Base-by-base conservation (phyloP, 176 grass and related monocot species). In the Phyllostachys edulis region DNA sequence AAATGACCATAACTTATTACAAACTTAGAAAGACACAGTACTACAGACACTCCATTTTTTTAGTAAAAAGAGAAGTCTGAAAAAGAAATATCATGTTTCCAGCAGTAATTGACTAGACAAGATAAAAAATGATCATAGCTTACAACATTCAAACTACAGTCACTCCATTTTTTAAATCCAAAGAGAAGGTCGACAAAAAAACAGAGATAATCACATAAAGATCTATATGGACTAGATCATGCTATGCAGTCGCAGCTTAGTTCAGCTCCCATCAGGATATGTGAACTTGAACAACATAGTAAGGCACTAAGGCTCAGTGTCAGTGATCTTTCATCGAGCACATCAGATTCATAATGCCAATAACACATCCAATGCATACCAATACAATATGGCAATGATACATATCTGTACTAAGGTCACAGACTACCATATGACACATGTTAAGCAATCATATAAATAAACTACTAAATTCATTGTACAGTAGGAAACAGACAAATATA, bases 101-200 rank as follows among this genome's bases (percentile, higher is more conserved):
- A 85, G 55, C 24, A 51, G 67, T 86, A 88, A 95, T 90, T 52
- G 86, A 82, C 88, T 86, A 84, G 12, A 61, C 57, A 78, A 42
- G 45, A 57, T 34, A 77, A 21, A 74, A 56, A 60, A 64, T 5
- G 7, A n/a, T 2, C 16, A 74, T 71, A 45, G 62, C 0, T 47
- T 57, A 62, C n/a, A 21, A 6, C 56, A 68, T 9, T 1, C 38
- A 74, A 20, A 55, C 21, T 73, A 36, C 0, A 73, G 40, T 55
- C 13, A 15, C 12, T 64, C 5, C 0, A 36, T 16, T 51, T 60
- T 1, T 46, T 63, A 46, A 32, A 46, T 50, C 12, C 40, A 82
- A 18, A 63, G 6, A 76, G 41, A 37, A 21, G 9, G 34, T 44
- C 70, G 32, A 42, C 11, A 82, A 40, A 29, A 21, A 21, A 76